Evolutionary conservation across 371 early-diverging fungal species (phyloP).

Genomic region (Mortierella polycephala): DNA sequence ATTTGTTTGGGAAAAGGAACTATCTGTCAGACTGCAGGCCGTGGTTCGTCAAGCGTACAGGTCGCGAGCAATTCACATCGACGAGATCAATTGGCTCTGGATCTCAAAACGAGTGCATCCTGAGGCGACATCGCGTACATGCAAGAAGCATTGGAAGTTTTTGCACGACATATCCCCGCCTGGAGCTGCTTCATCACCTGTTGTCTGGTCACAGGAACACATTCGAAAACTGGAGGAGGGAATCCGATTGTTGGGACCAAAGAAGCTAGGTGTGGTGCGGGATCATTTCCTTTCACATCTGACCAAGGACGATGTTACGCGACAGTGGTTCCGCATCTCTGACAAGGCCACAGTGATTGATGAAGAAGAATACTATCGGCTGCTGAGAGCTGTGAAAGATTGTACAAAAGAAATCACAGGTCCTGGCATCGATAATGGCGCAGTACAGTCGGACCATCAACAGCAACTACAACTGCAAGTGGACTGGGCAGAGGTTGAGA

Average conservation of each 20-base stretch:
- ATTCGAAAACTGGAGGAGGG: constrained; percentile 38
- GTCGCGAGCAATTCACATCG: constrained; percentile 10
- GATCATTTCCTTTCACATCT: constrained; percentile 34
- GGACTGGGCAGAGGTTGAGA: constrained; percentile 27
- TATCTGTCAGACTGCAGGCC: constrained; percentile 30
- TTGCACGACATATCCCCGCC: constrained; percentile 7
- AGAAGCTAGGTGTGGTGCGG: constrained; percentile 17
- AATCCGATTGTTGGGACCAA: constrained; percentile 36
- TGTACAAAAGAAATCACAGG: background rate
- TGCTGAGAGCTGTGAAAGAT: constrained; percentile 13
- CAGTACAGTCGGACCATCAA: background rate
- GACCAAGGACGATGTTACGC: constrained; percentile 38
- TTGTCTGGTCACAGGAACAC: constrained; percentile 30
- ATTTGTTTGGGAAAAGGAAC: constrained; percentile 43
- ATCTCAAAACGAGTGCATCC: constrained; percentile 30
- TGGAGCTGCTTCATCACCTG: background rate
- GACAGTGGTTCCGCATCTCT: constrained; percentile 43
- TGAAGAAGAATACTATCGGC: constrained; percentile 30
- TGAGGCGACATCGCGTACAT: constrained; percentile 14
- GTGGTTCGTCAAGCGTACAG: constrained; percentile 31
- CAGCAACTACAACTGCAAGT: background rate
- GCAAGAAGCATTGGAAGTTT: constrained; percentile 43
- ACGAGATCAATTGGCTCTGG: constrained; percentile 46
- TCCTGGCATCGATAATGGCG: background rate
- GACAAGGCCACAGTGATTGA: constrained; percentile 27